These are phyloP conservation scores for Geoglossum glabrum DNA, from an alignment of 495 filamentous ascomycete species.

Conservation along the genomic window DNA sequence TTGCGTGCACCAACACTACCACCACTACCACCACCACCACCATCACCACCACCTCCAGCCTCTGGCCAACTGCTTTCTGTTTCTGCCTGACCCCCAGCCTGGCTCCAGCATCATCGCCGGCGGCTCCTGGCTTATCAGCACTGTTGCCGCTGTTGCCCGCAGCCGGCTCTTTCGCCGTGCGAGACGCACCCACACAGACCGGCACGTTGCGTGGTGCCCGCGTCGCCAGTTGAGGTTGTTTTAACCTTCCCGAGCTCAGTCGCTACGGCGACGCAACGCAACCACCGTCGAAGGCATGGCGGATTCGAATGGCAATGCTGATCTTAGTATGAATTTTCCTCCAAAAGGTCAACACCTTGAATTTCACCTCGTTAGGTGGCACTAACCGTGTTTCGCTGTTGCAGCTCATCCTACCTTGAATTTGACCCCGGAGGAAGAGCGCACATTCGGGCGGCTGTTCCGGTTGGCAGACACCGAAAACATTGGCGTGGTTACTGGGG, in stretches of 20 bases:
- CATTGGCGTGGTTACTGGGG: constrained; percentile 86
- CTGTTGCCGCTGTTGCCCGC: neutral
- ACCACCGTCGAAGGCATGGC: neutral
- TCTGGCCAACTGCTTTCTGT: neutral
- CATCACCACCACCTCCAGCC: neutral
- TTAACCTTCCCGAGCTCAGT: neutral
- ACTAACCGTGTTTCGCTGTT: neutral
- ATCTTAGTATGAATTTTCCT: neutral
- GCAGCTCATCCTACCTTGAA: constrained; percentile 53
- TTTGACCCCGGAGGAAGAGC: constrained; percentile 80
- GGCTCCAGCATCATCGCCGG: neutral
- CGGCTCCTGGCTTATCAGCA: neutral
- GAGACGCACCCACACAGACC: neutral
- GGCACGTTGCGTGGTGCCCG: neutral
- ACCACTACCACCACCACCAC: neutral
- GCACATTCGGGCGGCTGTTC: constrained; percentile 80
- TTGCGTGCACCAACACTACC: neutral
- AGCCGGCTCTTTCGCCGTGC: neutral
- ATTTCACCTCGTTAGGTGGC: neutral
- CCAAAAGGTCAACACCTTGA: neutral
- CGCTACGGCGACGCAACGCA: neutral
- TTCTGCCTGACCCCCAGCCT: neutral
- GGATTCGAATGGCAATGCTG: neutral
- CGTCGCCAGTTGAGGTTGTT: neutral
- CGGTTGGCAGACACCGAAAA: constrained; percentile 70